A percentile compares a stretch with the other conserved stretches of the same genome.
These are phyloP conservation scores for Funneliformis mosseae DNA, from an alignment of 192 early-diverging fungal genomes.

Conservation along the genomic window DNA sequence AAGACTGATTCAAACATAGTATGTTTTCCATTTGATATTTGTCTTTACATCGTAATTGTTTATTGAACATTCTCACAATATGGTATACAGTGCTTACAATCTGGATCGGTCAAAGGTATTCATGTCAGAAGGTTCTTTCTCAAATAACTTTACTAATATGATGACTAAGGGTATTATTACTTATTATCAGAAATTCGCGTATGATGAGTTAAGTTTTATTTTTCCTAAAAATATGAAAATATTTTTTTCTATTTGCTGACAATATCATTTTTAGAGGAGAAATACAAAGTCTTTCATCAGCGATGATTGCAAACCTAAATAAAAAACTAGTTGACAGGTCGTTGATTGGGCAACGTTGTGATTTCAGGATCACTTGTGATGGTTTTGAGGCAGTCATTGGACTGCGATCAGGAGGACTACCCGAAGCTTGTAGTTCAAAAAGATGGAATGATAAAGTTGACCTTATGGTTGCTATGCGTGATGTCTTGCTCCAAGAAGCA, in stretches of 20 bases:
- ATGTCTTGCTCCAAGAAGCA: slow-evolving; percentile 18
- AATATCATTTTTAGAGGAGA: slow-evolving; percentile 20
- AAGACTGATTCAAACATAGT: no score
- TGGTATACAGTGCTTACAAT: slow-evolving; percentile 18
- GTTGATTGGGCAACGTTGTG: slow-evolving; percentile 16
- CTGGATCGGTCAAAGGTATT: not conserved
- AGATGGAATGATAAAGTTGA: slow-evolving; percentile 28
- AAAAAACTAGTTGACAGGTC: slow-evolving; percentile 27
- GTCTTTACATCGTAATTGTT: no score
- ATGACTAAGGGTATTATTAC: slow-evolving; percentile 18
- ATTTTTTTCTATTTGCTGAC: no score
- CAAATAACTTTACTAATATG: slow-evolving; percentile 22
- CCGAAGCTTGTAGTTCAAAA: slow-evolving; percentile 6
- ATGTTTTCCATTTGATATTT: no score
- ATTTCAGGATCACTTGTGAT: slow-evolving; percentile 23
- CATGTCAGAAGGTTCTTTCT: slow-evolving; percentile 2
- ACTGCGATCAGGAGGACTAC: slow-evolving; percentile 23
- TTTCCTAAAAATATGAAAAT: slow-evolving; percentile 8
- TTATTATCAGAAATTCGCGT: slow-evolving; percentile 18
- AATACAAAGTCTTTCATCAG: slow-evolving; percentile 23
- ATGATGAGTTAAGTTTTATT: slow-evolving; percentile 18
- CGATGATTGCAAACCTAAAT: slow-evolving; percentile 4
- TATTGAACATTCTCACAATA: not conserved
- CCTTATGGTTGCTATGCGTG: slow-evolving; percentile 7
- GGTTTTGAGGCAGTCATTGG: slow-evolving; percentile 12